Base-by-base conservation (phyloP, 768 basidiomycete genomes). In the Leccinum variicolor region DNA sequence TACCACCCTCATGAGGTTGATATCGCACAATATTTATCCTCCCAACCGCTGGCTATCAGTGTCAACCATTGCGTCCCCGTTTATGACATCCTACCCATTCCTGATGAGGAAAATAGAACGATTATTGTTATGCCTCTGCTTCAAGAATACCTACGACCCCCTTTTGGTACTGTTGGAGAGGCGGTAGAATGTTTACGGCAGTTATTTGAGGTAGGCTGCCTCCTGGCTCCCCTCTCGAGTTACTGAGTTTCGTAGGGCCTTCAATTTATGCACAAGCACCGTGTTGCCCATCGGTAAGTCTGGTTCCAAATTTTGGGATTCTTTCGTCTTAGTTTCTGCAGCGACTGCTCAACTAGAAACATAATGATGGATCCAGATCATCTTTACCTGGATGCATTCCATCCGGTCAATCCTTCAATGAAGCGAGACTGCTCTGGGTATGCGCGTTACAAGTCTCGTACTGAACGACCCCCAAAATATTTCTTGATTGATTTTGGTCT, bases 81-180 rank as follows among this genome's bases (percentile, higher is more conserved):
- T 9, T 58, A 68, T n/a, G 72, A 74, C 9, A 28, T 60, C 0
- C 31, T 75, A 2, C 19, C 43, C 15, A 50, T 70, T 39, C 51
- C 49, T 15, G 55, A 57, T 1, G 55, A 63, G 0, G 52, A 55
- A 1, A 39, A 69, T 17, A 25, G 45, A 4, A 23, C 3, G 9
- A 66, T 71, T 6, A 52, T 75, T 9, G 66, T 73, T 3, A 77
- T 76, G 72, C 79, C 77, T 0, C 55, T 75, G 1, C 67, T 79
- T 17, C 67, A 69, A 48, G 23, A n/a, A 0, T 70, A 63, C 36
- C 29, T 55, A n/a, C 41, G 52, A 3, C 69, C 69, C 8, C 45
- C 45, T 0, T 46, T 46, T 14, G 11, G 10, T 46, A 25, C 45
- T 1, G 8, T 46, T 25, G 45, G 45, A 6, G 45, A 46, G 23